Evolutionary conservation across 148 eudicot genomes (phyloP), one percentile per base, ranked within the genome.

Genomic region (Hydrangea macrophylla): DNA sequence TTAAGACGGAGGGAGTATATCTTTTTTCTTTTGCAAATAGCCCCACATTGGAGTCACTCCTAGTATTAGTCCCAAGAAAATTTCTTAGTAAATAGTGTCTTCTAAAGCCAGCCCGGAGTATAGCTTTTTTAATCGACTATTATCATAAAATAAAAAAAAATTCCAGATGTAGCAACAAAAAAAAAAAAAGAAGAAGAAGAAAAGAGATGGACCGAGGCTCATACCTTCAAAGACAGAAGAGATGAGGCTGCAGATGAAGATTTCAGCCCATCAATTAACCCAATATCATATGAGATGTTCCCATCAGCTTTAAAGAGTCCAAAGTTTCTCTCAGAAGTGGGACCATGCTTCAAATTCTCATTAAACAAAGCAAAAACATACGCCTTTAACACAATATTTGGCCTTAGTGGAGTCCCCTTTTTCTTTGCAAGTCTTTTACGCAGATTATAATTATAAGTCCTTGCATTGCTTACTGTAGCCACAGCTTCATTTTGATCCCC

Each of bases 281-380:
- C 89, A 58, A 87, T 71, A 70, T 85, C 80, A 75, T 87, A 87
- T 0, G 87, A 71, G 57, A 82, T 65, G 57, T 62, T 75, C 12
- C 87, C 89, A 80, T 82, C 84, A 23, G 89, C 78, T 53, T 82
- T 73, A 81, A 78, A 87, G 42, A 87, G 79, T 37, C 92, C 87
- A 56, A 73, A 87, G 59, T 85, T 82, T 67, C 81, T 85, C 75
- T 87, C 92, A 7, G 92, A 87, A 67, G 74, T 68, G 4, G 89
- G 77, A 73, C 87, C 92, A 2, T 80, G 77, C 73, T 87, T 87
- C 61, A 60, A 62, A 62, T 87, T 70, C 75, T 87, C 92, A 55
- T 87, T 87, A 64, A 87, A 87, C 45, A 87, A 48, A 0, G 89
- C 89, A 76, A 87, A 87, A 28, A 87, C 45, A 62, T 87, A 87